phyloP scores from a whole-genome alignment of 2,329 filamentous ascomycete genomes.

The Alternaria alternata region DNA sequence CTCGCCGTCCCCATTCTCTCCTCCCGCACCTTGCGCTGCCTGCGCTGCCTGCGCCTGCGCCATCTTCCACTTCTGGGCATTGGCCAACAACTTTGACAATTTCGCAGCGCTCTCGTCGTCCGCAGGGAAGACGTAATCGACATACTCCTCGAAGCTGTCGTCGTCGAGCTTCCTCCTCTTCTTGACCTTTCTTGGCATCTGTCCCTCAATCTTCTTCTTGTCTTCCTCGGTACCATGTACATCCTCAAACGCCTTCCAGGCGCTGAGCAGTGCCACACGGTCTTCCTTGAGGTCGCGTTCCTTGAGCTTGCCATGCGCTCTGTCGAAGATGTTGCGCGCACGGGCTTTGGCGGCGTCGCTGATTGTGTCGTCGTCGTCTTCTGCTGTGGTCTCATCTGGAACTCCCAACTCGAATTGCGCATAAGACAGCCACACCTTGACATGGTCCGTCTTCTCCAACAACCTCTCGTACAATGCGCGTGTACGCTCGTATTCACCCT shows the following conservation, averaged over 20 bases:
- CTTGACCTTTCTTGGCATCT: slow-evolving; percentile 94
- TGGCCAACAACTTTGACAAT: slow-evolving; percentile 81
- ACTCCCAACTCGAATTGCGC: slow-evolving; percentile 98
- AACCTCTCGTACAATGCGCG: slow-evolving; percentile 87
- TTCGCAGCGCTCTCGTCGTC: slow-evolving; percentile 89
- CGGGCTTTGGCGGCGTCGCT: slow-evolving; percentile 84
- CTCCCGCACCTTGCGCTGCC: slow-evolving; percentile 17
- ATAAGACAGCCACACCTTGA: slow-evolving; percentile 99
- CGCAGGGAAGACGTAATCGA: slow-evolving; percentile 96
- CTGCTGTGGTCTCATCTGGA: slow-evolving; percentile 73
- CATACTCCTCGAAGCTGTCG: slow-evolving; percentile 93
- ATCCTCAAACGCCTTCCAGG: slow-evolving; percentile 91
- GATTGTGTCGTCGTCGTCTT: slow-evolving; percentile 63
- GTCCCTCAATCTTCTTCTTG: slow-evolving; percentile 82
- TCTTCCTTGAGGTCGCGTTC: slow-evolving; percentile 92
- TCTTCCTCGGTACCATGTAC: slow-evolving; percentile 80
- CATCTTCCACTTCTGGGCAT: slow-evolving; percentile 89
- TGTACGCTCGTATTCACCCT: slow-evolving; percentile 86
- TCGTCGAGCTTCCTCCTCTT: slow-evolving; percentile 91
- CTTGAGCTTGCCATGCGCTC: slow-evolving; percentile 86
- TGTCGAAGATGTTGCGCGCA: slow-evolving; percentile 83
- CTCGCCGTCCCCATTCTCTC: slow-evolving; percentile 1
- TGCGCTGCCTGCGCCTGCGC: slow-evolving; percentile 38
- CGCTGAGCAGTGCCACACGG: slow-evolving; percentile 87
- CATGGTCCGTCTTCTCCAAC: slow-evolving; percentile 93